Evolutionary conservation across 352 stramenopile species (phyloP).

Genomic region (Phytophthora litchii): DNA sequence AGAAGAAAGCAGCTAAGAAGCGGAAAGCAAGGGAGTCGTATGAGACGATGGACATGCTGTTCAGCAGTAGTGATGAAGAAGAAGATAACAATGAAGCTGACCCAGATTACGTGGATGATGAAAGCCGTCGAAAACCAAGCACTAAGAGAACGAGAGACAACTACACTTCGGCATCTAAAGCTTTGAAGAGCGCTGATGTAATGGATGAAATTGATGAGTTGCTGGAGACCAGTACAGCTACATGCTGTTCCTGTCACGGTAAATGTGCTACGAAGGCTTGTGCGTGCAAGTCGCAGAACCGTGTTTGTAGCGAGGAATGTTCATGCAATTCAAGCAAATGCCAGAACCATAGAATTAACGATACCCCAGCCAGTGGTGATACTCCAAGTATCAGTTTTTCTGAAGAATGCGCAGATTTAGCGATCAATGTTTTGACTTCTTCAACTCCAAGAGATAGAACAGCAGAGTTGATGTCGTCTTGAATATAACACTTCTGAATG

Average conservation of each 20-base stretch:
- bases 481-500: not conserved
- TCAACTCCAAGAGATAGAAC: slow-evolving; percentile 1
- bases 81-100: slow-evolving; percentile 57
- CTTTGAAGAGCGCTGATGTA: slow-evolving; percentile 18
- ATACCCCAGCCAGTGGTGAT: not conserved
- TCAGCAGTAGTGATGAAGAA: slow-evolving; percentile 64
- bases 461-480: slow-evolving; percentile 12
- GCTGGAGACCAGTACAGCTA: slow-evolving; percentile 37
- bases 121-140: slow-evolving; percentile 19
- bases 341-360: slow-evolving; percentile 36
- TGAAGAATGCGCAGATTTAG: not conserved
- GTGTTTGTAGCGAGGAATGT: slow-evolving; percentile 51
- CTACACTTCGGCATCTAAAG: not conserved
- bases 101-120: slow-evolving; percentile 72
- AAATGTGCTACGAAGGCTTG: slow-evolving; percentile 81
- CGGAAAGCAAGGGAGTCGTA: slow-evolving; percentile 42
- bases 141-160: slow-evolving; percentile 9
- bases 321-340: slow-evolving; percentile 65
- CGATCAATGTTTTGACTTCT: not conserved
- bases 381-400: not conserved
- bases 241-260: slow-evolving; percentile 70
- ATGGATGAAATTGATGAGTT: slow-evolving; percentile 70
- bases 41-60: slow-evolving; percentile 52
- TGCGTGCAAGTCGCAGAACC: slow-evolving; percentile 55
- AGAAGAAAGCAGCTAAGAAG: slow-evolving; percentile 49